Evolutionary conservation across 345 rosid species (phyloP), one percentile per base, ranked within the genome.

Genomic region (Mercurialis annua): DNA sequence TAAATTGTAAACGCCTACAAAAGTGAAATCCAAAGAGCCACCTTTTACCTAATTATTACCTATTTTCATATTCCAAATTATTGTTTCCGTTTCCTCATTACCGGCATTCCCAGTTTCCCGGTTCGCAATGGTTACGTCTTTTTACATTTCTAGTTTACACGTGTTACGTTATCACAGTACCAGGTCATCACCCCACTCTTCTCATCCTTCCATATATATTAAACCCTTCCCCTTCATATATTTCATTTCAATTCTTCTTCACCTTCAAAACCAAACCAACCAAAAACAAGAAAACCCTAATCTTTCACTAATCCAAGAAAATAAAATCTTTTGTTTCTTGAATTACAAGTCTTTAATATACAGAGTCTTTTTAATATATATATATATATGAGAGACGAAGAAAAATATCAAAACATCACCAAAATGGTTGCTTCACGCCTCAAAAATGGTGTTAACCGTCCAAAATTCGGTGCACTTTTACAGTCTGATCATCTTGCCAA

Each of bases 381-480:
- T 17, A 43, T 10, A 9, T 1, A 23, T 16, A 81, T 77, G 82
- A 81, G 65, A 81, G 65, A 61, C 74, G 74, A 40, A 43, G 64
- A 71, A 47, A 29, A 72, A 20, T 71, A 65, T 8, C 65, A 56
- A 26, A n/a, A 8, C 59, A 33, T 31, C n/a, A 36, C 36, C 4
- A 31, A 73, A 31, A 52, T 74, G 74, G 44, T 63, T 55, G 43
- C 40, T 55, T 36, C 48, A 26, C 29, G 75, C 53, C 77, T 6
- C 3, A 46, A n/a, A 50, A 51, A 33, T 23, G 69, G 64, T 75
- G 75, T 70, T 18, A 71, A 42, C 66, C 80, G 91, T 36, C 85
- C 83, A 15, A 85, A 82, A 46, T 77, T 92, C 26, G 88, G 86
- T 18, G 80, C 85, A 26, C 80, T 86, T 66, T 80, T 90, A 69